Percentiles rank a stretch among this genome's conserved stretches.
These are phyloP conservation scores for Exophiala dermatitidis DNA, from an alignment of 2,329 filamentous ascomycete species.

Conservation along the genomic window DNA sequence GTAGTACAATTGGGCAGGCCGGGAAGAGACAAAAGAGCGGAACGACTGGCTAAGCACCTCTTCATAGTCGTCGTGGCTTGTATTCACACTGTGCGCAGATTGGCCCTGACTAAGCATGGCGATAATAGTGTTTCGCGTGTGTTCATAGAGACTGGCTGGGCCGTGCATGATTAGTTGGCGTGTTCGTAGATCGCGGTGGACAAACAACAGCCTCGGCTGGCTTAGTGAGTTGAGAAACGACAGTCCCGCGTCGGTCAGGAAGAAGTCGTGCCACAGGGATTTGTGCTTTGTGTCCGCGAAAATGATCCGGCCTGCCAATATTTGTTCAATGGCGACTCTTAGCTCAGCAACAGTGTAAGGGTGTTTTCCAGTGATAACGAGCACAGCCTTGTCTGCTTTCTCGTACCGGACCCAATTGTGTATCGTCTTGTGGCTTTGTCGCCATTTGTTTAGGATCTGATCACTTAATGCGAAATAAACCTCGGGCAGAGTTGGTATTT, in stretches of 20 bases:
- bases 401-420: not conserved
- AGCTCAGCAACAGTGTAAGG: conserved; percentile 3
- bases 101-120: not conserved
- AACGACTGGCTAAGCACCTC: too few species aligned
- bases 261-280: conserved; percentile 13
- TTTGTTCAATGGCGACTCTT: conserved; percentile 1
- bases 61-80: too few species aligned
- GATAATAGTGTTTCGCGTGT: conserved; percentile 1
- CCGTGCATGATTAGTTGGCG: conserved; percentile 7
- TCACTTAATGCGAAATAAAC: conserved; percentile 3
- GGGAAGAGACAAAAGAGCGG: too few species aligned
- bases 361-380: conserved; percentile 1
- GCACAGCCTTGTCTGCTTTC: not conserved
- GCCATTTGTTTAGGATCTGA: not conserved
- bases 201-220: conserved; percentile 2
- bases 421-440: not conserved
- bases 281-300: conserved; percentile 1
- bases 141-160: not conserved
- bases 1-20: too few species aligned
- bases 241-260: conserved; percentile 3
- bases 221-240: not conserved
- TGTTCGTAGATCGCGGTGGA: conserved; percentile 7
- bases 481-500: conserved; percentile 1
- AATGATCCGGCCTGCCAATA: conserved; percentile 7
- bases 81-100: too few species aligned